Percentiles rank a stretch among this genome's conserved stretches.
phyloP scores from a whole-genome alignment of 2,329 filamentous ascomycete genomes.

The Teratosphaeria zuluensis region DNA sequence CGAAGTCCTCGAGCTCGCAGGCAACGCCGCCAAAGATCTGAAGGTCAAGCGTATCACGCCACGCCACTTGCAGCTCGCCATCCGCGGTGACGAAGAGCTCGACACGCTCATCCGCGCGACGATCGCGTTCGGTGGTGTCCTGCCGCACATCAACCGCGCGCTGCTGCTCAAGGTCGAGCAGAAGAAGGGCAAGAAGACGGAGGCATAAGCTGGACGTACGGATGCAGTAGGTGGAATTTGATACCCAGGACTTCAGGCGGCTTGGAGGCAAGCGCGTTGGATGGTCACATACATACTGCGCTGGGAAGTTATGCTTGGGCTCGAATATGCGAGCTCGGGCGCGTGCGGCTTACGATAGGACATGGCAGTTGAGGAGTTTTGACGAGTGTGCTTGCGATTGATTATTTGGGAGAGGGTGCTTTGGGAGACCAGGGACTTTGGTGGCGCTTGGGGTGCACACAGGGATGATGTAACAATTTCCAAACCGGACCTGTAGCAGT shows the following conservation, averaged over 20 bases:
- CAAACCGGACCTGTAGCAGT: slow-evolving; percentile 4
- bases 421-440: background rate
- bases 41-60: slow-evolving; percentile 99
- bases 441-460: background rate
- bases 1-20: slow-evolving; percentile 94
- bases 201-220: slow-evolving; percentile 6
- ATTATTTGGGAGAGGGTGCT: background rate
- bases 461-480: background rate
- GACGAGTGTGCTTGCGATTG: background rate
- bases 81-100: slow-evolving; percentile 91
- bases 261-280: background rate
- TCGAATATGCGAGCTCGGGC: background rate
- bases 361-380: slow-evolving; percentile 5
- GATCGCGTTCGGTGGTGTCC: slow-evolving; percentile 94
- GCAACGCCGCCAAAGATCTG: slow-evolving; percentile 97
- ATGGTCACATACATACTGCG: background rate
- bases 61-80: slow-evolving; percentile 93
- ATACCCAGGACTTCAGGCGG: background rate
- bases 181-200: slow-evolving; percentile 74
- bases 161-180: slow-evolving; percentile 92
- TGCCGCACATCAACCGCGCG: slow-evolving; percentile 97
- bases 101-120: slow-evolving; percentile 96
- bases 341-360: background rate
- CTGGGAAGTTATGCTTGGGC: background rate
- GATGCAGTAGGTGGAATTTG: background rate